Evolutionary conservation across 768 basidiomycete species (phyloP).

Genomic region (Boletus subparvulus): DNA sequence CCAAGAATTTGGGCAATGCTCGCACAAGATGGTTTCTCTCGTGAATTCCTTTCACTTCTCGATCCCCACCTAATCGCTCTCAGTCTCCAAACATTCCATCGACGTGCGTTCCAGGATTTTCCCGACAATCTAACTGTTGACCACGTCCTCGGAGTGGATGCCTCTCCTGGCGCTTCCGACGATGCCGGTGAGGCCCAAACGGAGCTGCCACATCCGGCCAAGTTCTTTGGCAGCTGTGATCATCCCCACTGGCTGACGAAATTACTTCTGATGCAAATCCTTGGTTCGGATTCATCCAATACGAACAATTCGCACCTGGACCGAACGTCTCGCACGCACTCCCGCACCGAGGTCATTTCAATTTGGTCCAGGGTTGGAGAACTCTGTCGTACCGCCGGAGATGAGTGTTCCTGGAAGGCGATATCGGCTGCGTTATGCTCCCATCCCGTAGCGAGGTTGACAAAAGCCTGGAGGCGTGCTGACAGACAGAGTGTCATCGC

Average conservation of each 20-base stretch:
- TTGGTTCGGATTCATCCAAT: constrained; percentile 55
- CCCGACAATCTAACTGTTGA: constrained; percentile 54
- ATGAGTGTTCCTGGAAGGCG: constrained; percentile 79
- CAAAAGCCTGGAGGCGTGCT: constrained; percentile 79
- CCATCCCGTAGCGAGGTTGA: constrained; percentile 70
- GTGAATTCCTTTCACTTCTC: constrained; percentile 61
- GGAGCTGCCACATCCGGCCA: constrained; percentile 21
- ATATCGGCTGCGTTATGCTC: constrained; percentile 71
- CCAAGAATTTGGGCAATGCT: constrained; percentile 51
- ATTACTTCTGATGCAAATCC: constrained; percentile 65
- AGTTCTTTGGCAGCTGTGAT: constrained; percentile 67
- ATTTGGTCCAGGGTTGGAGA: constrained; percentile 77
- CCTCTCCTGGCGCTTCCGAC: constrained; percentile 7
- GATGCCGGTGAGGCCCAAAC: background rate
- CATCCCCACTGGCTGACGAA: constrained; percentile 82
- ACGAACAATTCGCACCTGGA: constrained; percentile 29
- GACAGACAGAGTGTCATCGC: constrained; percentile 55
- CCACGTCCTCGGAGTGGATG: constrained; percentile 39
- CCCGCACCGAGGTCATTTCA: constrained; percentile 69
- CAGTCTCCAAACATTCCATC: constrained; percentile 65
- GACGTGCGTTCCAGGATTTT: constrained; percentile 47
- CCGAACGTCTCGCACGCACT: constrained; percentile 59
- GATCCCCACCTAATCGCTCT: constrained; percentile 61
- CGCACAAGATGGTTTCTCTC: constrained; percentile 64
- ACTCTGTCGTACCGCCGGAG: constrained; percentile 65